phyloP scores from a whole-genome alignment of 2,329 filamentous ascomycete species.

The Trichoderma pleuroti region DNA sequence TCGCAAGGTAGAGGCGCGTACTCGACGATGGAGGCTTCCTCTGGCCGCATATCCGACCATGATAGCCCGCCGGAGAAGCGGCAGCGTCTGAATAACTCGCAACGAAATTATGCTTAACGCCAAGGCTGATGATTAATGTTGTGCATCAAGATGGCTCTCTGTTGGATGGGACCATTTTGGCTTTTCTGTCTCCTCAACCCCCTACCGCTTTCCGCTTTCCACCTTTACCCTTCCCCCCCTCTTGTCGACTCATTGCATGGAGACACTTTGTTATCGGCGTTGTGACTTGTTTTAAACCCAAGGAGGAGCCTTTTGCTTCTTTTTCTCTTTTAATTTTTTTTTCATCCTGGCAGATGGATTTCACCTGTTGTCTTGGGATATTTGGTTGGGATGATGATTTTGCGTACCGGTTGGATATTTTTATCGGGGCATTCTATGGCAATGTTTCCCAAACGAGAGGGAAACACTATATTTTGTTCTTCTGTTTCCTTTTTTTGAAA shows the following conservation, averaged over 20 bases:
- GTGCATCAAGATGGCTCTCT: not conserved
- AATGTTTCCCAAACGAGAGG: not conserved
- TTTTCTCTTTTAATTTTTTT: not conserved
- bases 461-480: not conserved
- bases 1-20: constrained; percentile 8
- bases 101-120: constrained; percentile 40
- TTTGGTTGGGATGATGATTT: constrained; percentile 9
- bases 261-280: constrained; percentile 9
- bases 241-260: constrained; percentile 12
- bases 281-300: constrained; percentile 13
- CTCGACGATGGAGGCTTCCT: constrained; percentile 29
- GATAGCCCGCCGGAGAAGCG: constrained; percentile 51
- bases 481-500: not conserved
- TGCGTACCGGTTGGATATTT: constrained; percentile 21
- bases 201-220: not conserved
- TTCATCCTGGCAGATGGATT: not conserved
- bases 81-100: constrained; percentile 47
- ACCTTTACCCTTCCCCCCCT: not conserved
- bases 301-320: constrained; percentile 9
- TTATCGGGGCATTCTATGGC: not conserved
- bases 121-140: not conserved
- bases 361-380: not conserved
- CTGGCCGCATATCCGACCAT: constrained; percentile 35
- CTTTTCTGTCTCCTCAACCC: not conserved
- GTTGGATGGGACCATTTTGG: not conserved